Evolutionary conservation across 495 filamentous ascomycete species (phyloP), one percentile per base, ranked within the genome.

Genomic region (Neohortaea acidophila): DNA sequence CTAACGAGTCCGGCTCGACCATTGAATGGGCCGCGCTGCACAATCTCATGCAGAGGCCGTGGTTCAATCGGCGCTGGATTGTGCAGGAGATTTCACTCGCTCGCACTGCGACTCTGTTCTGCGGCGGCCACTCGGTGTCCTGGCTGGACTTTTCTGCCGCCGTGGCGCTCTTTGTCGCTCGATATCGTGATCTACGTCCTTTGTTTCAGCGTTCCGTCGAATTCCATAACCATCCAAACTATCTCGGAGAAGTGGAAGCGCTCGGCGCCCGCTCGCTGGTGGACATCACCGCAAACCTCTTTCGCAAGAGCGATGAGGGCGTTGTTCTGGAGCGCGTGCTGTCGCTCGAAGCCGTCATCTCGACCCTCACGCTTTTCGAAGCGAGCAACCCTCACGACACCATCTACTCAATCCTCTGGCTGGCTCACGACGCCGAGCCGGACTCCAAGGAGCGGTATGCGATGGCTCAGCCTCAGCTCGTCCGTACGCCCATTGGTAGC

Each of bases 1-100:
- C 34, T 6, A 28, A 41, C 12, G 36, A 45, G 36, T 19, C 42
- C 11, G 27, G 27, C n/a, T 32, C 36, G 3, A 19, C 36, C 5
- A 21, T 14, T 1, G 28, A 46, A 18, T 49, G 47, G 47, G 43
- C 27, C 12, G 47, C 47, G 5, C 35, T 49, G 12, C 24, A 39
- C 11, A 45, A 34, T 18, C 47, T 49, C 21, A 49, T 49, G 47
- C 42, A 36, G 21, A n/a, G 47, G 21, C 42, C 36, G 28, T 49
- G 47, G 47, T 49, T 49, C 37, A 49, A 37, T 21, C 42, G 47
- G 12, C 26, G 47, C 13, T 49, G 47, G 47, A 49, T 49, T n/a
- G 33, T 49, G 17, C 47, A 49, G 29, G 47, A 49, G 33, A 49
- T 49, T 10, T 35, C 47, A 18, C 38, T 49, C 5, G 47, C 47